Evolutionary conservation across 805 yeast species (phyloP).

Genomic region (Wickerhamomyces mucosus): DNA sequence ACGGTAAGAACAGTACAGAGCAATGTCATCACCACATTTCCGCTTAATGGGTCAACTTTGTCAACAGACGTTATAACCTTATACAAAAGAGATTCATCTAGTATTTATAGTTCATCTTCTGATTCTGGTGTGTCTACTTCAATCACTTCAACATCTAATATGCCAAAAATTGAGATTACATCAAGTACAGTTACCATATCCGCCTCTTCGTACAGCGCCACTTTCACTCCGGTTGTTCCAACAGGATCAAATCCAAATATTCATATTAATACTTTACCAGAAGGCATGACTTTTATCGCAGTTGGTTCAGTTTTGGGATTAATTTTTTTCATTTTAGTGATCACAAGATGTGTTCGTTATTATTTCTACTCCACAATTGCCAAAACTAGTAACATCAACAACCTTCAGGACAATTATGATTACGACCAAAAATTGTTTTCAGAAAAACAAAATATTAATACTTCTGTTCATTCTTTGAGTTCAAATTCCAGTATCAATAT

Average conservation of each 20-base stretch:
- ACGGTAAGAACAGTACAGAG: too few relatives aligned
- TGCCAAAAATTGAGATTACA: too few relatives aligned
- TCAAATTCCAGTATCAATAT: conserved; percentile 23
- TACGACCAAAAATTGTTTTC: conserved; percentile 17
- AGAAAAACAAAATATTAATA: conserved; percentile 14
- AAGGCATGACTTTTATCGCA: conserved; percentile 72
- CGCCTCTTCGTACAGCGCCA: conserved; percentile 7
- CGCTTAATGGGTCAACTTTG: too few relatives aligned
- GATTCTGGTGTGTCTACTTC: conserved; percentile 8
- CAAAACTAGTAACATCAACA: conserved; percentile 6
- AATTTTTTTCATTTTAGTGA: conserved; percentile 15
- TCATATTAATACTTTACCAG: conserved; percentile 35
- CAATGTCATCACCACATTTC: too few relatives aligned
- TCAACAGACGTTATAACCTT: too few relatives aligned
- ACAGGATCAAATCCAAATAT: conserved; percentile 45
- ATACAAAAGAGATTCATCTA: background rate
- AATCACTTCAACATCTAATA: conserved; percentile 12
- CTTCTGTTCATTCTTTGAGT: conserved; percentile 22
- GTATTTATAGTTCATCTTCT: too few relatives aligned
- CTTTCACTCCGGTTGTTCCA: conserved; percentile 19
- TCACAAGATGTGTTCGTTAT: conserved; percentile 17
- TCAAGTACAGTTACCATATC: background rate
- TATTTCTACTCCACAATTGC: conserved; percentile 22
- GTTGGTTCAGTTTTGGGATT: conserved; percentile 62
- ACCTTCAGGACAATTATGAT: conserved; percentile 6